A percentile compares a stretch with the other conserved stretches of the same genome.
These are phyloP conservation scores for Gillenia trifoliata DNA, from an alignment of 306 rosid genomes.

Conservation along the genomic window DNA sequence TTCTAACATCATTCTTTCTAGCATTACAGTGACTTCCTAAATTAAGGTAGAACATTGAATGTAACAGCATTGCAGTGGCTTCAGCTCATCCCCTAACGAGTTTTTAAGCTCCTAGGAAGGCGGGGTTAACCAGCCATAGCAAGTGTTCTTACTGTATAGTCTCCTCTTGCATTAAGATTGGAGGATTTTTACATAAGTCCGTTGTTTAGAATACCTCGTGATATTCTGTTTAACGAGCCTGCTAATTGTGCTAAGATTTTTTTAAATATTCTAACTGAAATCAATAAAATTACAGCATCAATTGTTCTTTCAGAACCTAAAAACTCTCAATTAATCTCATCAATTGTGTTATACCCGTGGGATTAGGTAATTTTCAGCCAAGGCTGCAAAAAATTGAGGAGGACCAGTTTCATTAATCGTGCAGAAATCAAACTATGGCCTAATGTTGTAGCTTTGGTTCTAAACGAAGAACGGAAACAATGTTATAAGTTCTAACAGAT, in stretches of 20 bases:
- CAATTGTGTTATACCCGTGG: background rate
- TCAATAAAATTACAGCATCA: background rate
- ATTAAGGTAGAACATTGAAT: background rate
- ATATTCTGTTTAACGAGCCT: background rate
- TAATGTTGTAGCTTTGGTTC: background rate
- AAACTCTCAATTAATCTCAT: background rate
- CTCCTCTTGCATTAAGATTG: background rate
- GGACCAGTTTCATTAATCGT: background rate
- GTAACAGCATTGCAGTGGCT: background rate
- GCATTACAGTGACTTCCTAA: slow-evolving; percentile 14
- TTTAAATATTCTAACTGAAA: background rate
- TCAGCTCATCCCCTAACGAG: background rate
- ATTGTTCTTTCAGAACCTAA: background rate
- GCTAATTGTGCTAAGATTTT: background rate
- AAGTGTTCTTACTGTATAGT: no score
- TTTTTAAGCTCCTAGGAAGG: background rate
- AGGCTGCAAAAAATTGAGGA: background rate
- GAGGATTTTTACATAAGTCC: background rate
- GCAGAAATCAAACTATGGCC: background rate
- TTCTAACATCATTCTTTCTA: slow-evolving; percentile 11
- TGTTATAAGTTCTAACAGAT: background rate
- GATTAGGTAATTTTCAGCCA: background rate
- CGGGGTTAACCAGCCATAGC: background rate
- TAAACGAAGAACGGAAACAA: background rate
- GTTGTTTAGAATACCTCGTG: background rate